Percentiles rank a stretch among this genome's conserved stretches.
phyloP scores from a whole-genome alignment of 148 eudicot species.

The Nepenthes mirabilis region DNA sequence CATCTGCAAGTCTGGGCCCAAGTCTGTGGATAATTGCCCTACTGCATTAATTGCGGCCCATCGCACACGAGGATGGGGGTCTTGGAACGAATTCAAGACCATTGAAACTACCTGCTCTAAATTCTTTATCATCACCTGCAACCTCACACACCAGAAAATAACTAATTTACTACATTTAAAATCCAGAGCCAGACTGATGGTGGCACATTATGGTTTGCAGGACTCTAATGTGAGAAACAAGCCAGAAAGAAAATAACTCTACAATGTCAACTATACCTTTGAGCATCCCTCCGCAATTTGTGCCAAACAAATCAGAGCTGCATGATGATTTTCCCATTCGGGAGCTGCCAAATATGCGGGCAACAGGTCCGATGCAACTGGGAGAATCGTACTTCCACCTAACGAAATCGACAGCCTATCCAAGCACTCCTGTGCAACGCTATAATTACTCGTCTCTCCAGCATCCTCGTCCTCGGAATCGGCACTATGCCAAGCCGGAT shows the following conservation, averaged over 20 bases:
- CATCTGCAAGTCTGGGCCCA: slow-evolving; percentile 91
- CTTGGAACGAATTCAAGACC: slow-evolving; percentile 83
- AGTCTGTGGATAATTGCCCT: slow-evolving; percentile 93
- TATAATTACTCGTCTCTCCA: slow-evolving; percentile 73
- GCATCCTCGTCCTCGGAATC: slow-evolving; percentile 78
- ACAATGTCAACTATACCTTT: slow-evolving; percentile 31
- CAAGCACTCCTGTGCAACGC: slow-evolving; percentile 76
- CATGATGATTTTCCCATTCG: slow-evolving; percentile 81
- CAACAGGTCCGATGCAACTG: slow-evolving; percentile 71
- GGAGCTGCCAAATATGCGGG: slow-evolving; percentile 66
- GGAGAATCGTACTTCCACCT: slow-evolving; percentile 78
- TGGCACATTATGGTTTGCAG: background rate
- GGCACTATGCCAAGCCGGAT: slow-evolving; percentile 73
- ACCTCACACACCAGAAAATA: background rate
- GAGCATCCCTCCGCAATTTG: slow-evolving; percentile 95
- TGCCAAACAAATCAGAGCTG: slow-evolving; percentile 78
- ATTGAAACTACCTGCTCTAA: slow-evolving; percentile 80
- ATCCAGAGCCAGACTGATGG: background rate
- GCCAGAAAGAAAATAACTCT: no score
- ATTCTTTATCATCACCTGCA: slow-evolving; percentile 83
- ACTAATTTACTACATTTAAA: background rate
- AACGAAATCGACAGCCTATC: slow-evolving; percentile 68
- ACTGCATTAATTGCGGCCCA: slow-evolving; percentile 99
- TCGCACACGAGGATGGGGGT: slow-evolving; percentile 88
- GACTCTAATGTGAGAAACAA: background rate